A percentile compares a stretch with the other conserved stretches of the same genome.
phyloP scores from a whole-genome alignment of 306 rosid species.

The Rosa lucieae region DNA sequence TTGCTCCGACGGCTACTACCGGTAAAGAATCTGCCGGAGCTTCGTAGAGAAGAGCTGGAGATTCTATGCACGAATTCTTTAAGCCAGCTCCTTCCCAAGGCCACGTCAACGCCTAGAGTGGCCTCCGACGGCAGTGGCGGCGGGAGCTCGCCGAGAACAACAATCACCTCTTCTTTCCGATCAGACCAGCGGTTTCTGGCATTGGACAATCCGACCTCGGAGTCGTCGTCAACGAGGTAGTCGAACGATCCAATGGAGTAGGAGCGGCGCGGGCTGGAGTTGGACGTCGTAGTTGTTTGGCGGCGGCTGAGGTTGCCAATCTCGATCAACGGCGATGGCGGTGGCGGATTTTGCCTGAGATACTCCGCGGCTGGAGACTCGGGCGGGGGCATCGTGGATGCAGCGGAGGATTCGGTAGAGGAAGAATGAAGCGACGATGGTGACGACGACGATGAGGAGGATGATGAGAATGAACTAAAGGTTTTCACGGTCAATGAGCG shows the following conservation, averaged over 20 bases:
- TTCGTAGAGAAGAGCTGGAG: conserved; percentile 72
- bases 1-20: conserved; percentile 77
- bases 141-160: conserved; percentile 4
- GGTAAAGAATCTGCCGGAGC: conserved; percentile 72
- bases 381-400: conserved; percentile 26
- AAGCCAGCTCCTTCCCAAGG: conserved; percentile 65
- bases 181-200: conserved; percentile 50
- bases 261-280: conserved; percentile 39
- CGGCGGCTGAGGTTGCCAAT: conserved; percentile 65
- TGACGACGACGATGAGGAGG: conserved; percentile 45
- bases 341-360: conserved; percentile 38
- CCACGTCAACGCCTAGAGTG: conserved; percentile 47
- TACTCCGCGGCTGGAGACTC: conserved; percentile 39
- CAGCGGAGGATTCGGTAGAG: conserved; percentile 69
- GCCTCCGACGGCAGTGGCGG: conserved; percentile 25
- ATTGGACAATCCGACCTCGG: conserved; percentile 50
- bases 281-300: conserved; percentile 9
- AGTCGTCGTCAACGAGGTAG: conserved; percentile 60
- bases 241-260: conserved; percentile 88
- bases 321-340: conserved; percentile 50
- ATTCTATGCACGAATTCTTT: conserved; percentile 75
- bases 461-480: conserved; percentile 54
- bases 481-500: conserved; percentile 29
- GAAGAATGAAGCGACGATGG: conserved; percentile 45
- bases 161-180: conserved; percentile 39